Base-by-base conservation (phyloP, 2,329 filamentous ascomycete species). In the Plenodomus biglobosus region DNA sequence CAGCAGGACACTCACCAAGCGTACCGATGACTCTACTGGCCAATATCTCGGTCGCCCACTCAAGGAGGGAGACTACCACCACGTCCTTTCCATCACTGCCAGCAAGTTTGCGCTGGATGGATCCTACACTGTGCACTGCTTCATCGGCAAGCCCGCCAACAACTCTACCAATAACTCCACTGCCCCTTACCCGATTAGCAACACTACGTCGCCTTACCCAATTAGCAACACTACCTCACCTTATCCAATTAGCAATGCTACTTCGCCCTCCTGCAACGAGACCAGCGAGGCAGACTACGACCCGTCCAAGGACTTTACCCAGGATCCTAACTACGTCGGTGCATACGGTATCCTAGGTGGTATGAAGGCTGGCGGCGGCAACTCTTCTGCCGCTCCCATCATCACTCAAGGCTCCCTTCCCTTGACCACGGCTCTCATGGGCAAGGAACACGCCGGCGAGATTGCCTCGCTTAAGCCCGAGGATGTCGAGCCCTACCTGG, bases 51-150 rank as follows among this genome's bases (percentile, higher is more conserved):
- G 69, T 35, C 67, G 63, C 44, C 58, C 58, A 10, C 48, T 69
- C 52, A 56, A 64, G 55, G 56, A 67, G 34, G 69, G 68, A 44
- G 69, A 71, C 54, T 66, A 71, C 59, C 52, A 70, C 56, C 64
- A 63, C 43, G 59, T 72, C 18, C 58, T 71, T 35, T 60, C 58
- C 44, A 47, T 72, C 41, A 53, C 60, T 17, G 66, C 66, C 42
- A 56, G 66, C 63, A 71, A 70, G 62, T 68, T 55, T 50, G 65
- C 58, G 8, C 54, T 73, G 19, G 58, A 60, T 13, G 70, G 68
- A 34, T 70, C 69, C n/a, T 72, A 70, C 58, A 60, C 58, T 8
- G 56, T 72, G 22, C 62, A 69, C 58, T 68, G 65, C 66, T 70
- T 66, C 61, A 52, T 72, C 42, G 68, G 68, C 51, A 60, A 65